These are phyloP conservation scores for Mycena haematopus DNA, from an alignment of 768 basidiomycete species.

Conservation along the genomic window DNA sequence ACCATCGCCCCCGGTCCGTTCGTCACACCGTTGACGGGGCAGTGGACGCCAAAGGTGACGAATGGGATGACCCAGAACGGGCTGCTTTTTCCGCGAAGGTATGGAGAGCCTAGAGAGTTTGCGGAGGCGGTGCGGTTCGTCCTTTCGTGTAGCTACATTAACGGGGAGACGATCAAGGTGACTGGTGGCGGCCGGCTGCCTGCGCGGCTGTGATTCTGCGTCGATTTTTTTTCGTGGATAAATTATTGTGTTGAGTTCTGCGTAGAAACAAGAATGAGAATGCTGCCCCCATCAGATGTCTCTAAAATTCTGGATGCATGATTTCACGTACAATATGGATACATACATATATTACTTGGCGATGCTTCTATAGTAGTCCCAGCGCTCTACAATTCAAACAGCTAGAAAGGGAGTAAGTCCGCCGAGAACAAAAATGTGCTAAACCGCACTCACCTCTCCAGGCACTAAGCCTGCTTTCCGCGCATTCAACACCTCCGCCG, in stretches of 20 bases:
- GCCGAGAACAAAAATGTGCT: background rate
- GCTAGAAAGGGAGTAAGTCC: background rate
- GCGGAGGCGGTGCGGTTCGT: constrained; percentile 39
- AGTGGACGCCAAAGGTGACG: constrained; percentile 14
- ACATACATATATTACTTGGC: too few species aligned
- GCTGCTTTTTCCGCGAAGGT: constrained; percentile 43
- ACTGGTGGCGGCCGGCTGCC: constrained; percentile 32
- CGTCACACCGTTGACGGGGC: constrained; percentile 40
- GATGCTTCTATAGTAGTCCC: too few species aligned
- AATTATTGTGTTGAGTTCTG: constrained; percentile 6
- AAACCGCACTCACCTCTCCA: background rate
- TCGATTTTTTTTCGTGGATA: constrained; percentile 1
- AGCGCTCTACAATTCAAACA: background rate
- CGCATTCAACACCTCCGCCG: background rate
- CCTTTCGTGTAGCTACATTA: constrained; percentile 43
- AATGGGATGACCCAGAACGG: constrained; percentile 30
- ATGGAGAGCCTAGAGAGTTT: constrained; percentile 42
- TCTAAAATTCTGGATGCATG: too few species aligned
- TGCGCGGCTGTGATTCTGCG: constrained; percentile 23
- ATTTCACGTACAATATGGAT: too few species aligned
- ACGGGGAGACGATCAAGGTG: constrained; percentile 37
- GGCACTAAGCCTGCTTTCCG: background rate
- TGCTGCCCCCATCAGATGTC: too few species aligned
- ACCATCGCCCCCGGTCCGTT: constrained; percentile 48
- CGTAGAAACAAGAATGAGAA: background rate